Evolutionary conservation across 192 early-diverging fungal genomes (phyloP), one percentile per base, ranked within the genome.

Genomic region (Coemansia sp.): DNA sequence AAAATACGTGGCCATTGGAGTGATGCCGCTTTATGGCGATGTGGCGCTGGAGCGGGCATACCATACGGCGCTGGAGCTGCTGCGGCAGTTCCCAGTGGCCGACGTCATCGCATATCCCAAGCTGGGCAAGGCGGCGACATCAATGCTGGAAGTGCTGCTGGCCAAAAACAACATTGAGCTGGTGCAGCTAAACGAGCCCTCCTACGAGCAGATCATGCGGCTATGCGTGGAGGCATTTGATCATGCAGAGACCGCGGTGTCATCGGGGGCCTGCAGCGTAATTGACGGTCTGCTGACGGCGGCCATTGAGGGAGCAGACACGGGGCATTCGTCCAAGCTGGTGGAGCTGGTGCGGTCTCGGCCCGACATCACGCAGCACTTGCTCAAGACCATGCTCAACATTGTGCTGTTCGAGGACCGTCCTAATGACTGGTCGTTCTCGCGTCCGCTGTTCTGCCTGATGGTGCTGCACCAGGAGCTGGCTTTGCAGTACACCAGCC

Each of bases 1-100:
- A 53, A 81, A 84, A 49, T 96, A 94, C 63, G 89, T 94, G 38
- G 90, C 88, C 36, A 93, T 96, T 75, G 91, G 91, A n/a, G 89
- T 94, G 31, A 90, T 94, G 75, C 84, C 84, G 47, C 76, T 96
- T 23, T 96, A 96, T 55, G 83, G 84, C 41, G 93, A 94, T 65
- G 82, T 80, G 13, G 87, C 93, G 15, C 69, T 93, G 37, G 84
- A 85, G 47, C 70, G 79, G 28, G 86, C 86, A 3, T 68, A 91
- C 38, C 62, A 72, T 7, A 71, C 84, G 8, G 63, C 84, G 16
- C 86, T 88, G 57, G 82, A 82, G 51, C 67, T 94, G 50, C 85
- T 91, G 70, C 65, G 86, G 37, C 78, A 70, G 36, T 83, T 92
- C 40, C 91, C 91, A 13, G 53, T 89, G 19, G 66, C 80, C 7